phyloP scores from a whole-genome alignment of 805 yeast genomes.

The Candida golubevii region DNA sequence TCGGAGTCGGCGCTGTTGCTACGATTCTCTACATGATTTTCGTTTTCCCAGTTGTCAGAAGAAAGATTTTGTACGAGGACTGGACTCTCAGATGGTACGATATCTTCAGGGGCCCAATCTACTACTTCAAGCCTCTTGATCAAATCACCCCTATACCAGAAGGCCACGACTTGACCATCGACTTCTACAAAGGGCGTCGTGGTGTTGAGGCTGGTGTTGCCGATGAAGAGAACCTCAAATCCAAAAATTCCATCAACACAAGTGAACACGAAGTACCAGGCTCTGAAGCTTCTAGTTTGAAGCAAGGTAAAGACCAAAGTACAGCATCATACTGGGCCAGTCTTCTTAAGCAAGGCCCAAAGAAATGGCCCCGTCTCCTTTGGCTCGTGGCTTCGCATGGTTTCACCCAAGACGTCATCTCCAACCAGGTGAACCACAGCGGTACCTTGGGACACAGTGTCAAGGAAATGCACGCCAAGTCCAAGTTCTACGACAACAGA shows the following conservation, averaged over 20 bases:
- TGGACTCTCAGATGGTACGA: conserved; percentile 63
- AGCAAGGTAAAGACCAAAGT: conserved; percentile 22
- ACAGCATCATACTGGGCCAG: conserved; percentile 40
- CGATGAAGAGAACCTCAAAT: conserved; percentile 15
- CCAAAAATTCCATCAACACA: conserved; percentile 9
- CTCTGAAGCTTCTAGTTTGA: conserved; percentile 4
- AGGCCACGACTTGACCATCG: conserved; percentile 51
- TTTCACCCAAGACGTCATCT: conserved; percentile 58
- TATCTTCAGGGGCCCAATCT: conserved; percentile 51
- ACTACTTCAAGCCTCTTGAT: conserved; percentile 50
- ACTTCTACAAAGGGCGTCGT: conserved; percentile 64
- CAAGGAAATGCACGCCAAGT: conserved; percentile 47
- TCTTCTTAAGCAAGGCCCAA: conserved; percentile 43
- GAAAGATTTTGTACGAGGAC: conserved; percentile 58
- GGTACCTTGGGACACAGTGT: conserved; percentile 46
- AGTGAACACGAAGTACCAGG: conserved; percentile 7
- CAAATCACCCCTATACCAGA: conserved; percentile 65
- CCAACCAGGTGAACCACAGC: conserved; percentile 37
- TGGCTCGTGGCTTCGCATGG: conserved; percentile 56
- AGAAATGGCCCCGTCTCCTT: conserved; percentile 49
- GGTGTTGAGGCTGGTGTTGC: conserved; percentile 13
- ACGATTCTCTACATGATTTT: conserved; percentile 46
- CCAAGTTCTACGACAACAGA: conserved; percentile 67
- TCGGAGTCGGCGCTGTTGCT: conserved; percentile 64
- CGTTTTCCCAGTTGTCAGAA: conserved; percentile 56